Percentiles rank a stretch among this genome's conserved stretches.
These are phyloP conservation scores for Melocanna baccifera DNA, from an alignment of 176 grass and related monocot species.

Conservation along the genomic window DNA sequence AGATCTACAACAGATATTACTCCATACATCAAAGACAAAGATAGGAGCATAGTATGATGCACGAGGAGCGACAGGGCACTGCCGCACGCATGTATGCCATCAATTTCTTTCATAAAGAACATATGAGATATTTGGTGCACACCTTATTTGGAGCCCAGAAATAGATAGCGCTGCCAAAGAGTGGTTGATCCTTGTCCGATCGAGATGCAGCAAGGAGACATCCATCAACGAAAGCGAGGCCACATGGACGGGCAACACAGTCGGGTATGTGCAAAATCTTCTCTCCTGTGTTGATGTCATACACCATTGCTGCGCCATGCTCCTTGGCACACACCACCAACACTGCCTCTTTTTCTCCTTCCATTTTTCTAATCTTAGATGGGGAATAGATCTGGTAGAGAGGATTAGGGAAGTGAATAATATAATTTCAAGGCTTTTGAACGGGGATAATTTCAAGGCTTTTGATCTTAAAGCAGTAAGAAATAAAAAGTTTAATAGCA, in stretches of 20 bases:
- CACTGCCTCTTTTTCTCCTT: not conserved
- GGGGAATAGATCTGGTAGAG: not conserved
- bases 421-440: not conserved
- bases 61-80: not conserved
- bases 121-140: not conserved
- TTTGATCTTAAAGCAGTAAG: not conserved
- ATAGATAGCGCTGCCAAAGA: constrained; percentile 21
- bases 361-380: not conserved
- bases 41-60: not conserved
- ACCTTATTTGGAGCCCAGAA: constrained; percentile 34
- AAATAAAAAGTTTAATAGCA: not conserved
- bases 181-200: not conserved
- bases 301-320: not conserved
- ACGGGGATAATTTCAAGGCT: too few relatives aligned
- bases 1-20: not conserved
- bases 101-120: not conserved
- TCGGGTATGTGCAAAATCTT: not conserved
- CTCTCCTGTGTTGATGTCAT: constrained; percentile 19
- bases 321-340: constrained; percentile 13
- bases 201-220: constrained; percentile 16
- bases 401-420: not conserved
- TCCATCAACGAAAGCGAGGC: not conserved
- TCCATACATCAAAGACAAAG: not conserved
- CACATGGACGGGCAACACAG: constrained; percentile 9
- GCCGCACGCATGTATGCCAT: not conserved